Percentiles rank a stretch among this genome's conserved stretches.
Evolutionary conservation across 164 flowering plant genomes (phyloP).

Genomic region (Sedum album): DNA sequence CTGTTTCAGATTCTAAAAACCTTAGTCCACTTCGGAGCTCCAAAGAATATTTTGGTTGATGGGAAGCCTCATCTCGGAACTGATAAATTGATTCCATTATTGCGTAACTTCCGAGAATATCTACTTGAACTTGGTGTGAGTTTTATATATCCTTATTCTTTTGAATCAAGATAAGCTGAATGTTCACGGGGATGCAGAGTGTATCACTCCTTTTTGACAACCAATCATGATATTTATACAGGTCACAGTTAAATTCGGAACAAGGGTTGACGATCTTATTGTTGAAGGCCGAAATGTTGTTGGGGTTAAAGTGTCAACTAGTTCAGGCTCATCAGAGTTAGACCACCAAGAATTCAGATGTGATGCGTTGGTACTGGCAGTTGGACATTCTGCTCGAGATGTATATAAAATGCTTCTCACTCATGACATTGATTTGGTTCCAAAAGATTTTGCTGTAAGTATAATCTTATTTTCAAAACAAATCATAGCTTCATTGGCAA

Average conservation of each 20-base stretch:
- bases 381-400: slow-evolving; percentile 99
- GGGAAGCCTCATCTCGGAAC: slow-evolving; percentile 99
- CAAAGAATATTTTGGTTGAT: slow-evolving; percentile 63
- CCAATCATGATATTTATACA: slow-evolving; percentile 11
- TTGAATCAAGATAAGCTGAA: neutral
- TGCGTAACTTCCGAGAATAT: slow-evolving; percentile 71
- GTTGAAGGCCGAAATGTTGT: slow-evolving; percentile 43
- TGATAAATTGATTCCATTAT: slow-evolving; percentile 78
- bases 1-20: slow-evolving; percentile 71
- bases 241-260: slow-evolving; percentile 88
- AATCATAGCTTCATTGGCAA: no score
- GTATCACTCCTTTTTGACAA: slow-evolving; percentile 10
- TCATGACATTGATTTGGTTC: slow-evolving; percentile 54
- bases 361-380: slow-evolving; percentile 89
- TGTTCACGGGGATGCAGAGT: neutral
- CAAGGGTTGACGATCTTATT: slow-evolving; percentile 81
- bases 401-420: slow-evolving; percentile 82
- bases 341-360: slow-evolving; percentile 34
- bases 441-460: slow-evolving; percentile 97
- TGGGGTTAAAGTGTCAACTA: slow-evolving; percentile 70
- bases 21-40: slow-evolving; percentile 92
- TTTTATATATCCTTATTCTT: slow-evolving; percentile 9
- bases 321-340: slow-evolving; percentile 21
- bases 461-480: slow-evolving; percentile 8
- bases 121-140: slow-evolving; percentile 68